Evolutionary conservation across 2,329 filamentous ascomycete genomes (phyloP).

Genomic region (Rosellinia necatrix): DNA sequence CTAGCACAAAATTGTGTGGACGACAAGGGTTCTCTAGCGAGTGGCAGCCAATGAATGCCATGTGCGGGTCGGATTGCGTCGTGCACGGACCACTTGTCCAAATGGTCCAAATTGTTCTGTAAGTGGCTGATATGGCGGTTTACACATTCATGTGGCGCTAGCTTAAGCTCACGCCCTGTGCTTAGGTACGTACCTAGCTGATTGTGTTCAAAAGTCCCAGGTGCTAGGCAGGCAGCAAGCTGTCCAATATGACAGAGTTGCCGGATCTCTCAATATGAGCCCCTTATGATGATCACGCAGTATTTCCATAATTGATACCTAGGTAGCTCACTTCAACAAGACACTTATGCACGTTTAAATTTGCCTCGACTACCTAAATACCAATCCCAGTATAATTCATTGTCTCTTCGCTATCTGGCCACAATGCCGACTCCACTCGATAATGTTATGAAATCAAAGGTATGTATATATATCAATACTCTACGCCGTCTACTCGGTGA

Average conservation of each 20-base stretch:
- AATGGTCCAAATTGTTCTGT: not conserved
- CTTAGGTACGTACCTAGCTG: too few species aligned
- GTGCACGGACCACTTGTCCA: too few species aligned
- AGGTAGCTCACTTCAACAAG: not conserved
- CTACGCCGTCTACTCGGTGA: not conserved
- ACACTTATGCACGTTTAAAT: too few species aligned
- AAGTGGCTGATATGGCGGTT: not conserved
- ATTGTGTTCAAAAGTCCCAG: too few species aligned
- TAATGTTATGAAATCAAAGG: conserved; percentile 71
- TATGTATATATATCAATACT: too few species aligned
- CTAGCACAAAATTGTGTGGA: conserved; percentile 39
- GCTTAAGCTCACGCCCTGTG: not conserved
- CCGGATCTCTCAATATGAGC: conserved; percentile 13
- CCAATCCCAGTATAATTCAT: not conserved
- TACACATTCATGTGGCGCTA: conserved; percentile 32
- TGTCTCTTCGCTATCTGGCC: conserved; percentile 9
- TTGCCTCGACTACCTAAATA: not conserved
- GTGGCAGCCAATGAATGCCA: conserved; percentile 19
- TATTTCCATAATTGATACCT: not conserved
- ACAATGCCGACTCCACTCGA: conserved; percentile 73
- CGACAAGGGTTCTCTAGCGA: conserved; percentile 31
- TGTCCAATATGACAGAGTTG: conserved; percentile 31
- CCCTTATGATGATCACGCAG: conserved; percentile 21
- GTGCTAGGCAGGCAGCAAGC: not conserved
- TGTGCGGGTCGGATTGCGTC: not conserved